A percentile compares a stretch with the other conserved stretches of the same genome.
Conservation (phyloP, 2,329 filamentous ascomycete species). For the Fusarium gaditjirri region DNA sequence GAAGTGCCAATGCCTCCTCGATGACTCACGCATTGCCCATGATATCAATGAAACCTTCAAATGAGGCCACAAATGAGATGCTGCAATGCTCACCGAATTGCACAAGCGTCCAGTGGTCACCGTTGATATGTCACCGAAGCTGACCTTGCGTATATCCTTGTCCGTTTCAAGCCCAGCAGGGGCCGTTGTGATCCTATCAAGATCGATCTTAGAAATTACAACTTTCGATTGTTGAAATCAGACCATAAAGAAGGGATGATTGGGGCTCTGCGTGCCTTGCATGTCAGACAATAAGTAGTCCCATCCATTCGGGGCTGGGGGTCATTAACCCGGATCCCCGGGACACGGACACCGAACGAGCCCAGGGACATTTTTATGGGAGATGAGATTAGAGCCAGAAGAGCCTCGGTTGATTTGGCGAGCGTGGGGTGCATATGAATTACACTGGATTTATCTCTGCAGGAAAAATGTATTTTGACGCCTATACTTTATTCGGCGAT, state of each 20-base stretch:
- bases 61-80: not conserved
- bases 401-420: not conserved
- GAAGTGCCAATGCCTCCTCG: not conserved
- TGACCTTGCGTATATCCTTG: not conserved
- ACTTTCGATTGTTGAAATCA: slow-evolving; percentile 34
- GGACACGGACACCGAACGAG: slow-evolving; percentile 13
- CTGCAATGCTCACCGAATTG: not conserved
- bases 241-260: slow-evolving; percentile 20
- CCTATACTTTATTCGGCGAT: not conserved
- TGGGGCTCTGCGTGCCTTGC: slow-evolving; percentile 33
- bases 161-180: not conserved
- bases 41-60: not conserved
- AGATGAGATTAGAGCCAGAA: not conserved
- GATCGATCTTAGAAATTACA: slow-evolving; percentile 15
- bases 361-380: not conserved
- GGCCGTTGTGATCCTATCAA: not conserved
- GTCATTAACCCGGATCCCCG: not conserved
- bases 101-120: not conserved
- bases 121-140: not conserved
- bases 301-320: slow-evolving; percentile 25
- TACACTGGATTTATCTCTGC: not conserved
- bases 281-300: slow-evolving; percentile 29
- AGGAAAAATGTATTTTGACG: not conserved
- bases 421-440: slow-evolving; percentile 4
- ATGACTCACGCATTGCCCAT: not conserved